Evolutionary conservation across 257 asterid species (phyloP), one percentile per base, ranked within the genome.

Genomic region (Apocynum venetum): DNA sequence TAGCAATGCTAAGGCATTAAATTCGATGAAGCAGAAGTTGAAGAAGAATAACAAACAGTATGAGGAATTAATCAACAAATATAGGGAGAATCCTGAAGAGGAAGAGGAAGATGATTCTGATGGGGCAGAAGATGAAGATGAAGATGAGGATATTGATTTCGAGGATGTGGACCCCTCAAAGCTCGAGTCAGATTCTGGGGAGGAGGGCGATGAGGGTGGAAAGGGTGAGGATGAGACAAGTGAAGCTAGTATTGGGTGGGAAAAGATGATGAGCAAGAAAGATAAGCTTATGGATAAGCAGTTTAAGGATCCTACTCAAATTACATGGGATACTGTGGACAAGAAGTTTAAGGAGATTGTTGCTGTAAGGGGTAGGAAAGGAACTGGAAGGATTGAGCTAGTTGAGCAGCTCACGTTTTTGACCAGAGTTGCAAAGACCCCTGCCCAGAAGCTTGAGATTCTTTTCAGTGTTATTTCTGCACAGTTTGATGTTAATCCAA

Each of bases 371-470:
- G 98, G 97, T 83, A 88, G 87, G 83, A 95, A 93, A 84, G 99
- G 99, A 19, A 95, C 99, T 0, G 99, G 97, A 55, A 93, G 89
- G 80, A 85, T 89, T 71, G 99, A 95, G 83, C 82, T 95, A 87
- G 90, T 95, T 72, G 99, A 93, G 87, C 99, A 90, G 87, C 98
- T 95, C 78, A 91, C 98, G 48, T 93, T 93, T 89, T 83, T 95
- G 78, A 90, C 97, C 5, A 89, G 93, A 79, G 97, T 91, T 77
- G 96, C 99, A n/a, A 93, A 91, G 87, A 95, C 99, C 44, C 99
- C 99, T 44, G 97, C 99, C 2, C 99, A 93, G 88, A 91, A 91
- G 90, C 97, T 95, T 60, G 98, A 95, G 89, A 93, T 95, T 51
- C 90, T 93, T 46, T 93, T 93, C 88, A 87, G 97, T 71, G 97